Conservation (phyloP, 208 protist genomes). For the Paratrypanosoma confusum region DNA sequence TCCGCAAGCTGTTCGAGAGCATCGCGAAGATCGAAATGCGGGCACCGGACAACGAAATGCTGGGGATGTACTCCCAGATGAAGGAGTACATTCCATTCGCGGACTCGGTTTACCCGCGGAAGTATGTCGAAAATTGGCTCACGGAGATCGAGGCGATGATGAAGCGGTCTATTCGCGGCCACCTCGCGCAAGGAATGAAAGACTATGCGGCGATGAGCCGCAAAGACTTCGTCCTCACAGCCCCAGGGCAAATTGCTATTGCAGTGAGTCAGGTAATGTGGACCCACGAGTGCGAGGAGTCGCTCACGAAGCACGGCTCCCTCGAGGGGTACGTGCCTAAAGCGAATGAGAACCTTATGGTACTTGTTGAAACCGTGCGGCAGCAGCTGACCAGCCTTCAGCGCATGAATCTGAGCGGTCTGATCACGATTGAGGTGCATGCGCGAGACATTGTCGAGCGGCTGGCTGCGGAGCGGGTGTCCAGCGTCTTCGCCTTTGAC, state of each 20-base stretch:
- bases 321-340: slow-evolving; percentile 72
- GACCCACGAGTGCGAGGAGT: slow-evolving; percentile 86
- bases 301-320: slow-evolving; percentile 70
- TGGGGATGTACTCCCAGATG: slow-evolving; percentile 92
- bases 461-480: slow-evolving; percentile 76
- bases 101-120: slow-evolving; percentile 87
- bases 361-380: slow-evolving; percentile 83
- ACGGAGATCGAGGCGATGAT: slow-evolving; percentile 93
- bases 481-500: slow-evolving; percentile 88
- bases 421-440: slow-evolving; percentile 96
- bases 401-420: slow-evolving; percentile 88
- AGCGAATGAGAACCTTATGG: slow-evolving; percentile 79
- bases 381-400: slow-evolving; percentile 79
- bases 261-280: slow-evolving; percentile 91
- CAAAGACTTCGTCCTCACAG: slow-evolving; percentile 68
- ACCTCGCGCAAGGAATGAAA: slow-evolving; percentile 78
- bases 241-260: slow-evolving; percentile 88
- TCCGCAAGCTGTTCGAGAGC: slow-evolving; percentile 95
- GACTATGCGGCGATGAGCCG: slow-evolving; percentile 56
- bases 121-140: slow-evolving; percentile 97
- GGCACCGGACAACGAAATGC: slow-evolving; percentile 86
- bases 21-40: slow-evolving; percentile 89
- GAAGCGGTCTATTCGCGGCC: slow-evolving; percentile 83
- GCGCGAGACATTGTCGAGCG: slow-evolving; percentile 90
- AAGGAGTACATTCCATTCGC: slow-evolving; percentile 92